Percentiles rank a stretch among this genome's conserved stretches.
These are phyloP conservation scores for Myxozyma monticola DNA, from an alignment of 805 yeast species.

Conservation along the genomic window DNA sequence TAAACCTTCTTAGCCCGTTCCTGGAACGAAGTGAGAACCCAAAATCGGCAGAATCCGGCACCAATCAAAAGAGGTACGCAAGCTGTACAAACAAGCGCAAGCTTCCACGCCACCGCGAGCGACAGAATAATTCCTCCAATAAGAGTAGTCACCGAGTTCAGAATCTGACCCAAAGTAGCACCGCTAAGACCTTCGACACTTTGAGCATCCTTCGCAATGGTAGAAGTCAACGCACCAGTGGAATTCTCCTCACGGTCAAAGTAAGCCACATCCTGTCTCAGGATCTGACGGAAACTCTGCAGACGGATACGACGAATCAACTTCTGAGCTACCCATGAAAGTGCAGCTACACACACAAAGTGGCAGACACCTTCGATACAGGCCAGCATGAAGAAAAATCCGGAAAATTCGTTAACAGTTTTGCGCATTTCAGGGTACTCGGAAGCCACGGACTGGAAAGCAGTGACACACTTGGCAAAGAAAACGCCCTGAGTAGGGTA, in stretches of 20 bases:
- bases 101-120: constrained; percentile 44
- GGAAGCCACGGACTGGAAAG: constrained; percentile 36
- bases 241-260: constrained; percentile 36
- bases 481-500: constrained; percentile 24
- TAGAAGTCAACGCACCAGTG: constrained; percentile 33
- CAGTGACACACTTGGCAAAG: constrained; percentile 24
- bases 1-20: constrained; percentile 42
- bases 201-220: constrained; percentile 36
- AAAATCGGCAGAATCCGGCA: constrained; percentile 43
- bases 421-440: constrained; percentile 38
- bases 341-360: constrained; percentile 42
- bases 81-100: constrained; percentile 45
- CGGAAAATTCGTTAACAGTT: constrained; percentile 42
- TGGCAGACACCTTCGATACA: constrained; percentile 43
- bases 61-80: constrained; percentile 37
- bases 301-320: constrained; percentile 34
- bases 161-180: constrained; percentile 36
- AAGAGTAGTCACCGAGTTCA: constrained; percentile 39
- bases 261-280: constrained; percentile 36
- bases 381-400: constrained; percentile 42
- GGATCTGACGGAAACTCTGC: constrained; percentile 31
- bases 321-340: constrained; percentile 30
- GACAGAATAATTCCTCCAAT: constrained; percentile 42
- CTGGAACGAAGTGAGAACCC: constrained; percentile 38
- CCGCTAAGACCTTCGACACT: constrained; percentile 37